phyloP scores from a whole-genome alignment of 2,329 filamentous ascomycete genomes.

The Colletotrichum lupini region DNA sequence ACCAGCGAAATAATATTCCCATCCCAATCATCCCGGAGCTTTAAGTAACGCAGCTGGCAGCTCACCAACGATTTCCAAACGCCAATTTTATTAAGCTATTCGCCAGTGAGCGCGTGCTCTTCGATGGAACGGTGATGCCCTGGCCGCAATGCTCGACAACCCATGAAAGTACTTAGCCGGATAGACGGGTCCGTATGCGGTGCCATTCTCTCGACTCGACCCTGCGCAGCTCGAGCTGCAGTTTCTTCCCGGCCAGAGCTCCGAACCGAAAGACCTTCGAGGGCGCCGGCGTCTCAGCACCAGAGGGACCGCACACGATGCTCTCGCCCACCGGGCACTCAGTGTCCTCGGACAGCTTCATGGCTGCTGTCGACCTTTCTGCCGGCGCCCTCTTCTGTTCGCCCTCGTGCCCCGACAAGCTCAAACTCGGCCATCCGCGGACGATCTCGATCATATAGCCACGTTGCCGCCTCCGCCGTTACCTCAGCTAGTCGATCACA shows the following conservation, averaged over 20 bases:
- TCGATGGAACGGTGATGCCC: slow-evolving; percentile 30
- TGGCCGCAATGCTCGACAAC: slow-evolving; percentile 59
- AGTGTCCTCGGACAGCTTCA: slow-evolving; percentile 47
- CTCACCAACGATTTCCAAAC: not conserved
- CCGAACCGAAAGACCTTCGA: slow-evolving; percentile 19
- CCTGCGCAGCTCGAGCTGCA: slow-evolving; percentile 40
- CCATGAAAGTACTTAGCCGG: slow-evolving; percentile 70
- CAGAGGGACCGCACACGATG: slow-evolving; percentile 3
- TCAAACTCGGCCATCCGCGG: slow-evolving; percentile 5
- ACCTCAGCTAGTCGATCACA: slow-evolving; percentile 36
- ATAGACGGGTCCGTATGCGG: slow-evolving; percentile 70
- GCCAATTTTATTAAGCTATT: not conserved
- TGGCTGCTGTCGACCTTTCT: slow-evolving; percentile 57
- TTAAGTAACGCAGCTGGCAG: slow-evolving; percentile 23
- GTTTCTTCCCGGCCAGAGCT: slow-evolving; percentile 25
- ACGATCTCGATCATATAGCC: slow-evolving; percentile 21
- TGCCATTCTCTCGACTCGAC: slow-evolving; percentile 62
- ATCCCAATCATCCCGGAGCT: slow-evolving; percentile 26
- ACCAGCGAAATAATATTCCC: slow-evolving; percentile 32
- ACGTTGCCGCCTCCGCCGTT: slow-evolving; percentile 35
- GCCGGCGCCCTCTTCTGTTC: slow-evolving; percentile 39
- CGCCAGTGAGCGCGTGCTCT: slow-evolving; percentile 5
- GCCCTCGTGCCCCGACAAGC: slow-evolving; percentile 33
- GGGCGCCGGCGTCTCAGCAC: slow-evolving; percentile 24
- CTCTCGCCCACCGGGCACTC: not conserved